Evolutionary conservation across 169 alveolate genomes (phyloP), one percentile per base, ranked within the genome.

Genomic region (Miamiensis avidus): DNA sequence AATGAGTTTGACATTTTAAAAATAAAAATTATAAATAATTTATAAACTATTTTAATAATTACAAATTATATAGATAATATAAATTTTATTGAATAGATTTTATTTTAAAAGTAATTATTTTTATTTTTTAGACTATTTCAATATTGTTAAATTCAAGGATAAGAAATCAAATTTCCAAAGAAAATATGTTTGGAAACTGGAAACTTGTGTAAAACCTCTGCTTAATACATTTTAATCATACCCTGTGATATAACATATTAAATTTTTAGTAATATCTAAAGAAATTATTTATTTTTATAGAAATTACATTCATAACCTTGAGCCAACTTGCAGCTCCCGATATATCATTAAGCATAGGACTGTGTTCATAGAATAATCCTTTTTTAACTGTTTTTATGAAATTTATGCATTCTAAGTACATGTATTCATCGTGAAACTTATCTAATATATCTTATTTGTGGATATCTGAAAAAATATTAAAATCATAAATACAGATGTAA

Each of bases 281-380:
- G 1, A 29, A 75, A 29, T 20, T 75, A 31, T 75, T n/a, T n/a
- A 64, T n/a, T n/a, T n/a, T n/a, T n/a, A n/a, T 26, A 16, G 0
- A 79, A 79, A 49, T 77, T 77, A 79, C 84, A 25, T 34, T 1
- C 28, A 96, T 91, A 27, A 92, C 95, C 90, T 97, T 97, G 72
- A 93, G 96, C 99, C 98, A 95, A 82, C 87, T 92, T 34, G 95
- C 94, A 20, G 97, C 97, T 32, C 96, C 97, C 49, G 96, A 91
- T 49, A 98, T 98, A 76, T 95, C 98, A 91, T 97, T 95, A 31
- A 98, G 95, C 96, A 97, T 97, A 65, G 99, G 99, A 25, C 99
- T 96, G 65, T 97, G 94, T 86, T 97, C 99, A 31, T 95, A 96
- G 88, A 96, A 96, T 29, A 95, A 95, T 31, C 93, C 97, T 32